Conservation (phyloP, 140 eudicot genomes). For the Bidens hawaiensis region DNA sequence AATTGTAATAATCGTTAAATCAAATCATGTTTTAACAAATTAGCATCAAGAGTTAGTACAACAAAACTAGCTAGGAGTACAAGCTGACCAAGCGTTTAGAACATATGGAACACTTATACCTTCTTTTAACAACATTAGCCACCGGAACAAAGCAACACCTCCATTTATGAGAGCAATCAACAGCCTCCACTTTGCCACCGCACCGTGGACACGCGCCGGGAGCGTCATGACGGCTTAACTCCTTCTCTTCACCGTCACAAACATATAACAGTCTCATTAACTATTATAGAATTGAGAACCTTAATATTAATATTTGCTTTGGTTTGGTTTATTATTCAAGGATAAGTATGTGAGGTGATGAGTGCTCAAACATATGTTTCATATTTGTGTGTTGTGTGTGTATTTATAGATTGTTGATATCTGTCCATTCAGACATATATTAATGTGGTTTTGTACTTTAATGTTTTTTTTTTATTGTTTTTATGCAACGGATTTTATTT, state of each 20-base stretch:
- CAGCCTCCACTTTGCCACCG: constrained; percentile 40
- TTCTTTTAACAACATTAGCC: constrained; percentile 28
- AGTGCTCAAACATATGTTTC: neutral
- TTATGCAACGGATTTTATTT: neutral
- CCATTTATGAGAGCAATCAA: constrained; percentile 26
- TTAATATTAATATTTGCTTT: too few relatives aligned
- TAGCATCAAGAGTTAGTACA: neutral
- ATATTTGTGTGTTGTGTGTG: neutral
- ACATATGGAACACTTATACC: constrained; percentile 28
- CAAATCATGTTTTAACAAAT: too few relatives aligned
- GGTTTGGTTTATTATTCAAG: constrained; percentile 16
- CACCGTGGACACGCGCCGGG: constrained; percentile 36
- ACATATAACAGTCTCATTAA: constrained; percentile 16
- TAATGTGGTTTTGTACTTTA: constrained; percentile 14
- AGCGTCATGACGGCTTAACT: constrained; percentile 29
- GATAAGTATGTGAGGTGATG: constrained; percentile 15
- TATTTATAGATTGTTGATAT: constrained; percentile 4
- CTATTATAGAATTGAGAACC: too few relatives aligned
- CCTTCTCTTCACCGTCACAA: constrained; percentile 36
- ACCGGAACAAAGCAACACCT: constrained; percentile 28
- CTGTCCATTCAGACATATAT: constrained; percentile 16
- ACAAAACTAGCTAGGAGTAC: constrained; percentile 19
- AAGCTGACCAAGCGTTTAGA: constrained; percentile 37
- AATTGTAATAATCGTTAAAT: too few relatives aligned
- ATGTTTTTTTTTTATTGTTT: too few relatives aligned